Base-by-base conservation (phyloP, 257 asterid species). In the Vinca minor region DNA sequence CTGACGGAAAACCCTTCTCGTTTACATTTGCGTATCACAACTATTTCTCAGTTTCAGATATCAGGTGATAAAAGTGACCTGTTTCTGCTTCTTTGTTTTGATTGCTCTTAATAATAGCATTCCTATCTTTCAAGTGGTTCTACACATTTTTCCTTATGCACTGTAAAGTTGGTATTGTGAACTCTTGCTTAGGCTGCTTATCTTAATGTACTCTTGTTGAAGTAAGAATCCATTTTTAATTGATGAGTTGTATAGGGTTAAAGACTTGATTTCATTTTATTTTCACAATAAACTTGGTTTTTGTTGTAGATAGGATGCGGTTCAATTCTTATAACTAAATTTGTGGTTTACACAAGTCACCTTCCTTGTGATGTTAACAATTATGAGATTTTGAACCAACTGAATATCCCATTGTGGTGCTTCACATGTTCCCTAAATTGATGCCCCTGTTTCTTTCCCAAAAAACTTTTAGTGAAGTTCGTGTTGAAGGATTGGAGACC, bases 401-500 rank as follows among this genome's bases (percentile, higher is more conserved):
- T 57, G 41, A 4, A 29, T 57, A 17, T 56, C 25, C 34, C 9
- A 5, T 17, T 31, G 21, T n/a, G 14, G 14, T 20, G 15, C 7
- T n/a, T n/a, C n/a, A n/a, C n/a, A n/a, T n/a, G n/a, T n/a, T n/a
- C n/a, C n/a, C n/a, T n/a, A n/a, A n/a, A n/a, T n/a, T n/a, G n/a
- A n/a, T n/a, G n/a, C n/a, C n/a, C n/a, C n/a, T 3, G 0, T 4
- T 59, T 38, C 36, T 38, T 14, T 42, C 1, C n/a, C n/a, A n/a
- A n/a, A n/a, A n/a, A n/a, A n/a, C n/a, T 20, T 18, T 18, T 32
- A 91, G 98, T 77, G 96, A 91, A 77, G 96, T 91, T 62, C 95
- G 96, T 42, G 96, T 91, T 42, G 98, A 91, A 77, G 98, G 98
- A 76, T 70, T 91, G 83, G 98, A 91, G 80, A 91, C 95, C 13